A percentile compares a stretch with the other conserved stretches of the same genome.
Evolutionary conservation across 1,284 basidiomycete species (phyloP).

Genomic region (Phlebopus sp.): DNA sequence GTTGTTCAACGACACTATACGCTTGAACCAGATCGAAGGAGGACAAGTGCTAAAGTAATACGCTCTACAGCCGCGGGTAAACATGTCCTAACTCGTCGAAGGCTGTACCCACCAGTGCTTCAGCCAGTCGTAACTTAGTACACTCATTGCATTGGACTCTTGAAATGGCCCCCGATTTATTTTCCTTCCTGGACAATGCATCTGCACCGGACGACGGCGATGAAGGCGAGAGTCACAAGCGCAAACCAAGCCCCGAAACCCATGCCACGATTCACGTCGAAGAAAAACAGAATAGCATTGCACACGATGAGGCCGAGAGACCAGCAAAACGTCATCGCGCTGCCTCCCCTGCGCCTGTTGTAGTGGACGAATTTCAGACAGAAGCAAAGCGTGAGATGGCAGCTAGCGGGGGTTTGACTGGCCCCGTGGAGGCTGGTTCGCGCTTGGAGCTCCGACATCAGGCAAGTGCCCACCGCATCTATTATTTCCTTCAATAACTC

Average conservation of each 20-base stretch:
- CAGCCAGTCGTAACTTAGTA: too few relatives aligned
- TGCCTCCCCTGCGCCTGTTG: conserved; percentile 61
- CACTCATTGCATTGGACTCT: neutral
- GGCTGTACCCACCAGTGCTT: too few relatives aligned
- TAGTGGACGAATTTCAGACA: conserved; percentile 87
- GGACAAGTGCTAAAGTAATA: too few relatives aligned
- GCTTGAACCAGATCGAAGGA: too few relatives aligned
- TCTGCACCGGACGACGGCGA: conserved; percentile 11
- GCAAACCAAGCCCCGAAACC: conserved; percentile 17
- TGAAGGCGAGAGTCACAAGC: conserved; percentile 27
- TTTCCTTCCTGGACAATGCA: conserved; percentile 26
- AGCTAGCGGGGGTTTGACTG: conserved; percentile 79
- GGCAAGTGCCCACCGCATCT: conserved; percentile 38
- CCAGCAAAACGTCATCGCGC: conserved; percentile 22
- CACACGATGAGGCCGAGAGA: conserved; percentile 16
- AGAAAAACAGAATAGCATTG: neutral
- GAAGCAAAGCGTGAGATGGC: conserved; percentile 87
- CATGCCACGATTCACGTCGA: conserved; percentile 1
- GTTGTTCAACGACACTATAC: too few relatives aligned
- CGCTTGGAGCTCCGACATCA: conserved; percentile 77
- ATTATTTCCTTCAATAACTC: conserved; percentile 6
- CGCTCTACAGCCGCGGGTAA: too few relatives aligned
- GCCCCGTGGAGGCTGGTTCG: conserved; percentile 62
- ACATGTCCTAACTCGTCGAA: neutral
- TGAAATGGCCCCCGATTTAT: conserved; percentile 26